These are phyloP conservation scores for Zygoascus hellenicus DNA, from an alignment of 1,139 yeast species.

Conservation along the genomic window DNA sequence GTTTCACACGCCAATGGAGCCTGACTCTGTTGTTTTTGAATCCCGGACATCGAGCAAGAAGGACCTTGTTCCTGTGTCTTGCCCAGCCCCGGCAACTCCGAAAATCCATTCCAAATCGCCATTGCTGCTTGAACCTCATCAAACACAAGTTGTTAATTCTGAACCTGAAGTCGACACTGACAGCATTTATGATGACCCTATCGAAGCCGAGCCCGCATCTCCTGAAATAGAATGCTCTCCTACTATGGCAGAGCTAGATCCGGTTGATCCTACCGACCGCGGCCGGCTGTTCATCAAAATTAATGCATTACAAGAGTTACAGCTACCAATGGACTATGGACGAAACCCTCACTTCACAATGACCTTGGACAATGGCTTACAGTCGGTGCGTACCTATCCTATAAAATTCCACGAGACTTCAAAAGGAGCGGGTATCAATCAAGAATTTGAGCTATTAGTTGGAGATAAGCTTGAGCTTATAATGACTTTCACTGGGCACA, in stretches of 20 bases:
- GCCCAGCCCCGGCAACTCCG: not conserved
- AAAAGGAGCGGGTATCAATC: conserved; percentile 43
- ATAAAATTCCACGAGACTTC: conserved; percentile 41
- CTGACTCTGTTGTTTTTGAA: not conserved
- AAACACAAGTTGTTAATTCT: not conserved
- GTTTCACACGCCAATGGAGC: conserved; percentile 2
- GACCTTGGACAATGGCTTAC: conserved; percentile 82
- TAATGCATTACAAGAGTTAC: conserved; percentile 52
- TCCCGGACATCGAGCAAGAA: not conserved
- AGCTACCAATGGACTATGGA: conserved; percentile 44
- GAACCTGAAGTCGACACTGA: not conserved
- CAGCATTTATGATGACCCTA: conserved; percentile 1
- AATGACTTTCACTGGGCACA: conserved; percentile 55
- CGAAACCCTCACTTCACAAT: conserved; percentile 49
- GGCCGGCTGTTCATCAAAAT: conserved; percentile 75
- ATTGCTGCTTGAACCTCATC: not conserved
- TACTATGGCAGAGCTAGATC: conserved; percentile 23
- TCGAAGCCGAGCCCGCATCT: conserved; percentile 14
- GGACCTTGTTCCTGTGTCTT: too few species aligned
- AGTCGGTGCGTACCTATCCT: conserved; percentile 71
- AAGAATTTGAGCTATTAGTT: conserved; percentile 79
- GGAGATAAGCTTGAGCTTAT: conserved; percentile 56
- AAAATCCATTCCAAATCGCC: not conserved
- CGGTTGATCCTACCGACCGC: conserved; percentile 43
- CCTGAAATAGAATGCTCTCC: conserved; percentile 18